Evolutionary conservation across 2,329 filamentous ascomycete genomes (phyloP).

Genomic region (Parastagonospora nodorum): DNA sequence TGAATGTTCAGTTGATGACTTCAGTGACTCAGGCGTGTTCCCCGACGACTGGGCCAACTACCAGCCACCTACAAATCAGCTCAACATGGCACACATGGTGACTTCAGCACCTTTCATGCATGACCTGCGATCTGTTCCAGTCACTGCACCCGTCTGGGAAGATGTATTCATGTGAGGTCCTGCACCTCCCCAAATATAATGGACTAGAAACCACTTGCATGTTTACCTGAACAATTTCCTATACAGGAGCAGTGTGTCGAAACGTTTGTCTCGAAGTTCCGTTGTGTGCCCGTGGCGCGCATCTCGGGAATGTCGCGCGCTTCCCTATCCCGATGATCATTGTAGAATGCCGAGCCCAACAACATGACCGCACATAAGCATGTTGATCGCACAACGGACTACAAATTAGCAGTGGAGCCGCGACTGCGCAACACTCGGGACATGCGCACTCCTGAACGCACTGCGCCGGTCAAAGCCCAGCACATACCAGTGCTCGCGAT

Average conservation of each 20-base stretch:
- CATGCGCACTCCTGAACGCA: background rate
- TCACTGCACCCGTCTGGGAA: conserved; percentile 41
- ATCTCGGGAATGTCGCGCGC: too few relatives aligned
- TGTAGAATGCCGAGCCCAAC: conserved; percentile 6
- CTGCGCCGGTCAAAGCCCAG: background rate
- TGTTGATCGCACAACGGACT: background rate
- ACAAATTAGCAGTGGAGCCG: background rate
- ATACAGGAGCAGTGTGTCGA: too few relatives aligned
- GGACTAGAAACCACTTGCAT: background rate
- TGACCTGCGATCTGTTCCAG: conserved; percentile 37
- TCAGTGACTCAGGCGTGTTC: conserved; percentile 33
- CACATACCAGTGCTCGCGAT: background rate
- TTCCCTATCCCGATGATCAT: background rate
- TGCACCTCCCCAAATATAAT: conserved; percentile 39
- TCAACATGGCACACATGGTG: conserved; percentile 39
- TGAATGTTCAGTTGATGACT: conserved; percentile 32
- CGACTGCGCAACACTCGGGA: background rate
- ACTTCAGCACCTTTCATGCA: conserved; percentile 45
- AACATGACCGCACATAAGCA: background rate
- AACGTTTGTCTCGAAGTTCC: background rate
- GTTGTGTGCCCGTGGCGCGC: background rate
- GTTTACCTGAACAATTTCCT: too few relatives aligned
- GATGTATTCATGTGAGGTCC: conserved; percentile 53
- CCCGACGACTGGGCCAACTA: conserved; percentile 57
- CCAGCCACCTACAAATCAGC: conserved; percentile 50